These are phyloP conservation scores for Kalanchoe fedtschenkoi DNA, from an alignment of 164 flowering plant genomes.

Conservation along the genomic window DNA sequence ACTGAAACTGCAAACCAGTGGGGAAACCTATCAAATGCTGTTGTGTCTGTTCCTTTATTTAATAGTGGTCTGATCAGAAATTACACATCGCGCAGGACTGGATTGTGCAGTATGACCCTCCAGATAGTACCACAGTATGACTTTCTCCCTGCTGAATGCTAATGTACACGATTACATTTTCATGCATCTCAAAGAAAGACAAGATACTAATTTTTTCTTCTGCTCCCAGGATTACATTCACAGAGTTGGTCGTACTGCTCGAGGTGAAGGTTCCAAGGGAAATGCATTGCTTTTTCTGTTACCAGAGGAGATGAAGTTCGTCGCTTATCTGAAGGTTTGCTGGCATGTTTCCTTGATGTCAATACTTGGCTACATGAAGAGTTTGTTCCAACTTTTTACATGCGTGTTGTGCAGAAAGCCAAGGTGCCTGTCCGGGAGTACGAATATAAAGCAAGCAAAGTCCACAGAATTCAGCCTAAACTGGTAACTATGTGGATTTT, in stretches of 20 bases:
- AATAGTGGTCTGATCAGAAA: neutral
- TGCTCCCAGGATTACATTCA: slow-evolving; percentile 81
- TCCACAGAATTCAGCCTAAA: slow-evolving; percentile 67
- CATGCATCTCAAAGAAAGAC: neutral
- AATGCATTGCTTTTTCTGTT: slow-evolving; percentile 79
- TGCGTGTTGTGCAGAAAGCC: slow-evolving; percentile 10
- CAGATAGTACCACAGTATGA: slow-evolving; percentile 85
- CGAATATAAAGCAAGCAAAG: slow-evolving; percentile 57
- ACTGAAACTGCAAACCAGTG: no score
- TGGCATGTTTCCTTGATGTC: neutral
- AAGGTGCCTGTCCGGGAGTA: slow-evolving; percentile 83
- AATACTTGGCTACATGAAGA: neutral
- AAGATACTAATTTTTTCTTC: neutral
- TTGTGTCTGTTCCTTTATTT: no score
- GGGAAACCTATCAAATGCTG: no score
- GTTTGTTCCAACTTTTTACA: neutral
- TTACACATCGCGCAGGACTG: slow-evolving; percentile 54
- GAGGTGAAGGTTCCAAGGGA: slow-evolving; percentile 96
- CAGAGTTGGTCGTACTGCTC: slow-evolving; percentile 97
- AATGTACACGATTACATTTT: neutral
- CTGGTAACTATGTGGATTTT: slow-evolving; percentile 36
- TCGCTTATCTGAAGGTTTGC: slow-evolving; percentile 71
- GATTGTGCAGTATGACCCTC: slow-evolving; percentile 98
- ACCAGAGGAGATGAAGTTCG: slow-evolving; percentile 85
- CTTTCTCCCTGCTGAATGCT: neutral